Base-by-base conservation (phyloP, 106 monocot species). In the Posidonia australis region DNA sequence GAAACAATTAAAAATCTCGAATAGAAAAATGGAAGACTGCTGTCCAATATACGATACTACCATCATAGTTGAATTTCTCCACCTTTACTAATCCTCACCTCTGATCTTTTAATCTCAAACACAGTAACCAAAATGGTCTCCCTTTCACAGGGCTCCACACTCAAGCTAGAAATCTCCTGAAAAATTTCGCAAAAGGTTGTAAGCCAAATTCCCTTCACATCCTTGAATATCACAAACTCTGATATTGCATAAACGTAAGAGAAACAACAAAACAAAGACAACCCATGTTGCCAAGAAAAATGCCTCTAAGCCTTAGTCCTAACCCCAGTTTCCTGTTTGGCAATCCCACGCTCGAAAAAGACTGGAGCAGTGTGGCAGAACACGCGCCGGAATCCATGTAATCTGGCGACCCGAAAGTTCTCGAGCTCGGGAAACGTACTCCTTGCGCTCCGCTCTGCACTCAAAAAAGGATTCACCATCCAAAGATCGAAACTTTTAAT, bases 141-240 rank as follows among this genome's bases (percentile, higher is more conserved):
- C 43, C 87, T 91, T 54, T 91, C 87, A 49, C 83, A 88, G 11
- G 84, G 79, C 26, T 98, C 98, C 74, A 87, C 91, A 45, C 90
- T 98, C 81, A 98, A 81, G 76, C 91, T 98, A n/a, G 98, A 91
- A 21, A 91, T 74, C 65, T 98, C 98, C 92, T 93, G 71, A 72
- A 80, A 66, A 41, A 13, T 53, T 53, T 21, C 24, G 23, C 13
- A 31, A 0, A 30, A 58, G 23, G 23, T 28, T 10, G 21, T 41
- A 61, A 61, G 17, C 27, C 27, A 59, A 59, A 30, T 41, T 14
- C 7, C 30, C 2, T 41, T 18, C 13, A 61, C 18, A 61, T 21
- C 18, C 9, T 18, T 19, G 10, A 2, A 42, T 36, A 36, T 36
- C 5, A 7, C 7, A 36, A n/a, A 36, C 36, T 36, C 5, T 36